Conservation (phyloP, 306 rosid genomes). For the Malus sylvestris region DNA sequence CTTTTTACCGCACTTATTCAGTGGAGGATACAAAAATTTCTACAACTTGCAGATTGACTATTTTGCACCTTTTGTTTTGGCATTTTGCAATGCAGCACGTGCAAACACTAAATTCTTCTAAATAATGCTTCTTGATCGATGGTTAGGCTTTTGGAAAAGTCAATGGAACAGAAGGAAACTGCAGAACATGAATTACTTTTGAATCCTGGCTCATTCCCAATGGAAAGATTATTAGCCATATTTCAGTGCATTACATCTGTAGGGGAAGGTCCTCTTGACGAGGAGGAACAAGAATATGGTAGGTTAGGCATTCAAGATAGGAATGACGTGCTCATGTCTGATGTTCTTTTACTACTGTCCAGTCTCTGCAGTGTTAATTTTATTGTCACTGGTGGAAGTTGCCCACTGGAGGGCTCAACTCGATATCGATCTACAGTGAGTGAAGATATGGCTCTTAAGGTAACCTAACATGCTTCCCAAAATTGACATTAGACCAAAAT, state of each 20-base stretch:
- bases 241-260: conserved; percentile 81
- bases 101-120: not conserved
- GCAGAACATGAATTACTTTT: conserved; percentile 68
- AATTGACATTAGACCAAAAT: not conserved
- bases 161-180: conserved; percentile 59
- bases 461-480: conserved; percentile 16
- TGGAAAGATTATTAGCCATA: conserved; percentile 91
- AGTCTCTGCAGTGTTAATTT: conserved; percentile 86
- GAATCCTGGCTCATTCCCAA: conserved; percentile 94
- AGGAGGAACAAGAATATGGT: conserved; percentile 41
- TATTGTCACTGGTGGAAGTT: conserved; percentile 76
- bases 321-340: conserved; percentile 60
- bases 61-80: not conserved
- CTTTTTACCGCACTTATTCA: not conserved
- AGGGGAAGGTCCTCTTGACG: conserved; percentile 47
- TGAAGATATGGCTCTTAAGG: conserved; percentile 76
- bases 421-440: conserved; percentile 71
- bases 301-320: conserved; percentile 36
- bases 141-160: conserved; percentile 57
- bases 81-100: not conserved
- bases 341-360: conserved; percentile 73
- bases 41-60: not conserved
- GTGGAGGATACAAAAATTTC: not conserved
- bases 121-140: conserved; percentile 21
- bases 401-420: conserved; percentile 78